phyloP scores from a whole-genome alignment of 2,329 filamentous ascomycete genomes.

The Penicillium sp. region DNA sequence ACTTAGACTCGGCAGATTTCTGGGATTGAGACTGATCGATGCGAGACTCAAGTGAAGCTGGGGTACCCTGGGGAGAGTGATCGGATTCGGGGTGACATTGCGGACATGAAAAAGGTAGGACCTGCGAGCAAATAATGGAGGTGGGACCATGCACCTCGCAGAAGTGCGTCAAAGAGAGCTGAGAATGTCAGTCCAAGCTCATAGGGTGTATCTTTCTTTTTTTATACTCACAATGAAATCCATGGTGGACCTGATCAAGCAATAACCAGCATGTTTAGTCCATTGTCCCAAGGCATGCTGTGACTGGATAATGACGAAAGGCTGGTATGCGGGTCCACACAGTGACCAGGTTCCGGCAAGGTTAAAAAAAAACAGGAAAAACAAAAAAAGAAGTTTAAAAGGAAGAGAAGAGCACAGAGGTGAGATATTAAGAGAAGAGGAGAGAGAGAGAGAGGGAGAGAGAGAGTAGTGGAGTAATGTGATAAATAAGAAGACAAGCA shows the following conservation, averaged over 20 bases:
- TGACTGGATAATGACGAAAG: conserved; percentile 16
- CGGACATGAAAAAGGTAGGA: conserved; percentile 46
- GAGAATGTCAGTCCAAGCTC: conserved; percentile 6
- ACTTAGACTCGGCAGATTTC: conserved; percentile 15
- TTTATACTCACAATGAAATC: conserved; percentile 39
- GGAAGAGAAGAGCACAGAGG: conserved; percentile 2
- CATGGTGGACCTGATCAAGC: conserved; percentile 24
- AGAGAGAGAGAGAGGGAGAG: neutral
- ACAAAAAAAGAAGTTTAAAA: neutral
- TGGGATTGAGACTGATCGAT: conserved; percentile 10
- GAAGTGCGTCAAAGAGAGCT: conserved; percentile 56
- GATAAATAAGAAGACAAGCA: conserved; percentile 6
- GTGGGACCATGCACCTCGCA: conserved; percentile 56
- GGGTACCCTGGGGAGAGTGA: conserved; percentile 29
- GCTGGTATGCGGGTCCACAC: conserved; percentile 17
- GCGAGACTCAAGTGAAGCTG: conserved; percentile 20
- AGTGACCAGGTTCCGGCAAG: conserved; percentile 14
- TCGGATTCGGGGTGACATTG: conserved; percentile 43
- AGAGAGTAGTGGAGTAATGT: neutral
- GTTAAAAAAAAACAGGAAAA: neutral
- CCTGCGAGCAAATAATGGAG: conserved; percentile 54
- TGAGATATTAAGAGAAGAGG: neutral
- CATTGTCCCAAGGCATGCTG: conserved; percentile 29
- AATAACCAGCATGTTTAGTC: conserved; percentile 21
- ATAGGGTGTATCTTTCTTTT: neutral